Evolutionary conservation across 73 alveolate species (phyloP).

Genomic region (Paraurostyla sp.): DNA sequence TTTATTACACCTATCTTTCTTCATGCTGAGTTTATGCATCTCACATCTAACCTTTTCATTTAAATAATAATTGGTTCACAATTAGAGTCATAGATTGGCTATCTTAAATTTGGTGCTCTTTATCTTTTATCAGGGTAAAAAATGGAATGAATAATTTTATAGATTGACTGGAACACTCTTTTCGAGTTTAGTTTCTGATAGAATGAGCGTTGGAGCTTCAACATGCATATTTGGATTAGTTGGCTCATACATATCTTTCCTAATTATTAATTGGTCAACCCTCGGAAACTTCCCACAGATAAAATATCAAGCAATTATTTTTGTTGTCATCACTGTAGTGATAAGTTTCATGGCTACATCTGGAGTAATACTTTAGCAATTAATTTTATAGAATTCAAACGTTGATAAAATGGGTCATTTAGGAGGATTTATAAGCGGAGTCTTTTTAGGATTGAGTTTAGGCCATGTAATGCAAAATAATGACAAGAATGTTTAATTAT

Average conservation of each 20-base stretch:
- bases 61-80: slow-evolving; percentile 18
- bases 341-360: background rate
- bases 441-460: background rate
- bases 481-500: background rate
- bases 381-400: background rate
- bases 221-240: slow-evolving; percentile 53
- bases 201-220: slow-evolving; percentile 52
- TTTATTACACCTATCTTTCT: slow-evolving; percentile 25
- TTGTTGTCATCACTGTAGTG: slow-evolving; percentile 2
- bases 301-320: background rate
- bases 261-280: slow-evolving; percentile 24
- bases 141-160: background rate
- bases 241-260: slow-evolving; percentile 28
- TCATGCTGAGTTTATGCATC: slow-evolving; percentile 48
- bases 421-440: slow-evolving; percentile 50
- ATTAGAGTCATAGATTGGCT: slow-evolving; percentile 36
- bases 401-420: slow-evolving; percentile 34
- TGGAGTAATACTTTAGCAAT: background rate
- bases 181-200: slow-evolving; percentile 43
- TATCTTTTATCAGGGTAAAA: slow-evolving; percentile 13
- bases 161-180: background rate
- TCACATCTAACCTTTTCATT: slow-evolving; percentile 13
- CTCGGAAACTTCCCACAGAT: background rate
- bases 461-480: background rate
- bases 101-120: background rate